Evolutionary conservation across 768 basidiomycete species (phyloP), one percentile per base, ranked within the genome.

Genomic region (Serendipita sp.): DNA sequence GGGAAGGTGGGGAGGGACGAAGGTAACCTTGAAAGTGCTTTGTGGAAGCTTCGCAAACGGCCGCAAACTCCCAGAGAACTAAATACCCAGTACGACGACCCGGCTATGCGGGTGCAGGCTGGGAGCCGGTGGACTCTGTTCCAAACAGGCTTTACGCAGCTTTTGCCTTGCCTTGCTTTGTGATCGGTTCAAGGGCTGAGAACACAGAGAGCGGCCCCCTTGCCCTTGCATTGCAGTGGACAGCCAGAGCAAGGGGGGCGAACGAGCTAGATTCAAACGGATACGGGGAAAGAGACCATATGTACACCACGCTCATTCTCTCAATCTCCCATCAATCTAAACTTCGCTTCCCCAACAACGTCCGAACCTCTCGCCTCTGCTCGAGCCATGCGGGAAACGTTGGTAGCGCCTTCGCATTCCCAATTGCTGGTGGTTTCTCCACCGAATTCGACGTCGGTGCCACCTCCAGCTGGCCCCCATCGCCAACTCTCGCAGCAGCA

Each of bases 331-430:
- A 36, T 60, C 55, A 60, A 60, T 60, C 55, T n/a, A 60, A 34
- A 37, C 55, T 60, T 36, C 55, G 27, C 55, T 34, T 27, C 55
- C 55, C 55, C 23, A 60, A 34, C 55, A 60, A 60, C 55, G 55
- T 64, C 33, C 45, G 48, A 48, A 70, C 68, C 64, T 70, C 69
- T 3, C 63, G 60, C 36, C 68, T 33, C 16, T 67, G 66, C 1
- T 10, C 37, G 27, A 70, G 63, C 64, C 69, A 70, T 11, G 62
- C 33, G 48, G 65, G 66, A 62, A 72, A 65, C 1, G 68, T 66
- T 4, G 71, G 66, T 5, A 71, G 64, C 2, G 67, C 60, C 18
- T 69, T 67, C 16, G 63, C 43, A 18, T 63, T 46, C 10, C 43
- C 45, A 40, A 44, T 36, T 16, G 63, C 18, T 6, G 10, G 16